Evolutionary conservation across 352 stramenopile species (phyloP), one percentile per base, ranked within the genome.

Genomic region (Pythium aristosporum): DNA sequence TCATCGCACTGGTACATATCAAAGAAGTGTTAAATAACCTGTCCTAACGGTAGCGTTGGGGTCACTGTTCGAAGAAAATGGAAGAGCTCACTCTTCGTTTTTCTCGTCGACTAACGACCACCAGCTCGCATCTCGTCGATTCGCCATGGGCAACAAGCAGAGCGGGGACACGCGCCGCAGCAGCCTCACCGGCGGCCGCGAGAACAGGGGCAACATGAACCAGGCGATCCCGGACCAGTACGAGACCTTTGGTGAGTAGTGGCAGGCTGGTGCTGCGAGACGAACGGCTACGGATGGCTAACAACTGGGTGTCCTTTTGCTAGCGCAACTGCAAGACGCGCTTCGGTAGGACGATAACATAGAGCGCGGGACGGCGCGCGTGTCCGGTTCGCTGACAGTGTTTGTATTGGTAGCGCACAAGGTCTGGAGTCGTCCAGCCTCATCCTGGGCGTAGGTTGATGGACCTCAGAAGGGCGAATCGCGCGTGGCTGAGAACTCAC

Each of bases 391-490:
- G 25, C 25, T 28, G 46, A 52, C 21, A 5, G 20, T 34, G 20
- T 34, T 34, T 52, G 46, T n/a, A 32, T 52, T 28, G 10, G 18
- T 20, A 52, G 77, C 53, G 68, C 71, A 11, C 73, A 81, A 48
- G 84, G 82, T 12, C 68, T 93, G 13, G 74, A 85, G 48, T 89
- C 82, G 21, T 85, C 75, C 1, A 85, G 88, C 42, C 69, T 93
- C 44, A 88, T 94, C 53, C 58, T 92, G 23, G 82, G 75, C 0
- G 80, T 89, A 71, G 63, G 80, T 77, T 9, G 39, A 41, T 54
- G 39, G 28, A 25, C 3, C 20, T 4, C 6, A 13, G 34, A 39
- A 42, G 3, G 23, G 12, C 16, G 36, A 25, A 42, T 60, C 16
- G 21, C 18, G 30, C 15, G 30, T 53, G 7, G 20, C 20, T 49